Evolutionary conservation across 345 rosid genomes (phyloP).

Genomic region (Cardiospermum halicacabum): DNA sequence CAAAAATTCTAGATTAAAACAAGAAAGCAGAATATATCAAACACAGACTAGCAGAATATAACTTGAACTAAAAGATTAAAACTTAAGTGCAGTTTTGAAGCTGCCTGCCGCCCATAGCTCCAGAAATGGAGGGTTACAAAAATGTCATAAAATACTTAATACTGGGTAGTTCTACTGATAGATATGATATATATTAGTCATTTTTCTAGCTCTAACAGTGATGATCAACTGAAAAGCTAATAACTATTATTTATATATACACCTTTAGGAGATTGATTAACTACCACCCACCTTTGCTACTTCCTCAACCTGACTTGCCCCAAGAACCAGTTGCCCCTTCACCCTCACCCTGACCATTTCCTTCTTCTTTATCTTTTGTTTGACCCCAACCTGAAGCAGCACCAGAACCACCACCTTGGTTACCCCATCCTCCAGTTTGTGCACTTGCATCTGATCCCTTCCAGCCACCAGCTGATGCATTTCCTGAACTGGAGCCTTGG

Average conservation of each 20-base stretch:
- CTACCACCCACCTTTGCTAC: conserved; percentile 36
- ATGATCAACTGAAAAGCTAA: neutral
- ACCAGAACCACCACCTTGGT: conserved; percentile 7
- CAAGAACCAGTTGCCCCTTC: conserved; percentile 19
- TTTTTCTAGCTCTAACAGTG: neutral
- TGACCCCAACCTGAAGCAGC: conserved; percentile 15
- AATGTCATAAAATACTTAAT: neutral
- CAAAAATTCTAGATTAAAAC: too few species aligned
- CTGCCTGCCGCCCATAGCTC: too few species aligned
- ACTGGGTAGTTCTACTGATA: neutral
- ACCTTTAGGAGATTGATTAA: neutral
- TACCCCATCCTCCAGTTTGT: neutral
- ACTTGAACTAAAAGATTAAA: neutral
- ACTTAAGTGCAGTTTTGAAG: neutral
- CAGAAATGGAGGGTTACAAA: neutral
- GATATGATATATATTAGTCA: neutral
- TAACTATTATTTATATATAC: conserved; percentile 14
- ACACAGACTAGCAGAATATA: neutral
- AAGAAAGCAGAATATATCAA: neutral
- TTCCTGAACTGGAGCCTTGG: conserved; percentile 8
- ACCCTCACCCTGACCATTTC: conserved; percentile 14
- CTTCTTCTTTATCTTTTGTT: conserved; percentile 15
- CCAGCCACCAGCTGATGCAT: conserved; percentile 3
- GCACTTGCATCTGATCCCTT: too few species aligned
- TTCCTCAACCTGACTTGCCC: conserved; percentile 27